Conservation (phyloP, 129 eudicot genomes). For the Flaveria ramosissima region DNA sequence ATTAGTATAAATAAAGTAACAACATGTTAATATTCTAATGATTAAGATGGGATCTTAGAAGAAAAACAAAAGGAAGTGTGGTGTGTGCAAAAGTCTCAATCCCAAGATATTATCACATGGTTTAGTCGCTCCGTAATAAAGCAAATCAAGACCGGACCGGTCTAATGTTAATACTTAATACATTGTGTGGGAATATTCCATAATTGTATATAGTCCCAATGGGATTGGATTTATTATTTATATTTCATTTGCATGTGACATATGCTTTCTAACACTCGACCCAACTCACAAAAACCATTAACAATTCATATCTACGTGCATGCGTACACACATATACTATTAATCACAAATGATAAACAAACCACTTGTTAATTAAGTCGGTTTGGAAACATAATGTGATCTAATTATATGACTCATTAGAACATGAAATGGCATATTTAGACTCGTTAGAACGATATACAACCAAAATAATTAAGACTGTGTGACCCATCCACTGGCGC, state of each 20-base stretch:
- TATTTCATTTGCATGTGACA: conserved; percentile 30
- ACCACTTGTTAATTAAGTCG: not conserved
- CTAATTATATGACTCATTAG: too few relatives aligned
- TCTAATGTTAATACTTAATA: conserved; percentile 29
- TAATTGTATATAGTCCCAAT: conserved; percentile 32
- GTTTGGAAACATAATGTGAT: too few relatives aligned
- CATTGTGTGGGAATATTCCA: conserved; percentile 42
- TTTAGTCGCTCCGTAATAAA: conserved; percentile 36
- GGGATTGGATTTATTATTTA: conserved; percentile 17
- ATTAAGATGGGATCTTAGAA: conserved; percentile 42
- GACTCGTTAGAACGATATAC: too few relatives aligned
- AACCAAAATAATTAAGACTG: too few relatives aligned
- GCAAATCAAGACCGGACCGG: conserved; percentile 35
- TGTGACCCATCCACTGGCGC: too few relatives aligned
- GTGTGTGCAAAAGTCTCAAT: conserved; percentile 31
- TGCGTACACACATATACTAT: conserved; percentile 11
- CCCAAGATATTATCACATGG: conserved; percentile 44
- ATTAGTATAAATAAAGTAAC: conserved; percentile 4
- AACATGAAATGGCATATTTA: too few relatives aligned
- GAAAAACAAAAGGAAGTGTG: conserved; percentile 37
- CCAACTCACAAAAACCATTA: conserved; percentile 22
- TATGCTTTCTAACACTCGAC: conserved; percentile 32
- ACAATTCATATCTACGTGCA: conserved; percentile 16
- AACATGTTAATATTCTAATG: conserved; percentile 27
- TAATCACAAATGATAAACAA: not conserved